These are phyloP conservation scores for Tulasnella sp. DNA, from an alignment of 768 basidiomycete species.

Conservation along the genomic window DNA sequence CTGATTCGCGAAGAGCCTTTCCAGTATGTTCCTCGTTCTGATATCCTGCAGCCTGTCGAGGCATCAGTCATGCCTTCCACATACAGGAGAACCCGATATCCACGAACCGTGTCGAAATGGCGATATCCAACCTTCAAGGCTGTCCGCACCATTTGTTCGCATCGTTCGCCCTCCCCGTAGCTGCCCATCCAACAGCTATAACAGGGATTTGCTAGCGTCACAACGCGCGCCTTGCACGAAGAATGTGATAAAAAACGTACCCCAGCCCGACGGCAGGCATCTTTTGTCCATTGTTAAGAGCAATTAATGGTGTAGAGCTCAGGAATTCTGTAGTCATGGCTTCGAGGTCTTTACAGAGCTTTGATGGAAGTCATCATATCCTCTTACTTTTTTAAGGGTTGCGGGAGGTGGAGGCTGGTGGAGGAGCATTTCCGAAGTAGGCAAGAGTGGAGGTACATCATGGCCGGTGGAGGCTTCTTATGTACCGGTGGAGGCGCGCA, in stretches of 20 bases:
- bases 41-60: not conserved
- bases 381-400: not conserved
- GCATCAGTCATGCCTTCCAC: constrained; percentile 41
- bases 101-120: constrained; percentile 76
- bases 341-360: not conserved
- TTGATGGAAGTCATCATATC: not conserved
- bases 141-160: constrained; percentile 44
- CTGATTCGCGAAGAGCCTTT: constrained; percentile 42
- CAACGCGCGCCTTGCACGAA: not conserved
- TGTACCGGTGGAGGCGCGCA: not conserved
- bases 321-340: not conserved
- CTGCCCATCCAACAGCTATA: constrained; percentile 40
- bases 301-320: constrained; percentile 31
- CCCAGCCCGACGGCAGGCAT: constrained; percentile 80
- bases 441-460: not conserved
- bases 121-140: constrained; percentile 75
- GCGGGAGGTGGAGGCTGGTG: not conserved
- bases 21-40: constrained; percentile 49
- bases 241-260: not conserved
- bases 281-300: constrained; percentile 48
- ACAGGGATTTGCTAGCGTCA: not conserved
- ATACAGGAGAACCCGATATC: not conserved
- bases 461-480: not conserved
- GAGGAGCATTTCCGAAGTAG: not conserved
- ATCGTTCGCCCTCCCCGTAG: constrained; percentile 13